These are phyloP conservation scores for Ascochyta viciae-villosae DNA, from an alignment of 2,329 filamentous ascomycete genomes.

Conservation along the genomic window DNA sequence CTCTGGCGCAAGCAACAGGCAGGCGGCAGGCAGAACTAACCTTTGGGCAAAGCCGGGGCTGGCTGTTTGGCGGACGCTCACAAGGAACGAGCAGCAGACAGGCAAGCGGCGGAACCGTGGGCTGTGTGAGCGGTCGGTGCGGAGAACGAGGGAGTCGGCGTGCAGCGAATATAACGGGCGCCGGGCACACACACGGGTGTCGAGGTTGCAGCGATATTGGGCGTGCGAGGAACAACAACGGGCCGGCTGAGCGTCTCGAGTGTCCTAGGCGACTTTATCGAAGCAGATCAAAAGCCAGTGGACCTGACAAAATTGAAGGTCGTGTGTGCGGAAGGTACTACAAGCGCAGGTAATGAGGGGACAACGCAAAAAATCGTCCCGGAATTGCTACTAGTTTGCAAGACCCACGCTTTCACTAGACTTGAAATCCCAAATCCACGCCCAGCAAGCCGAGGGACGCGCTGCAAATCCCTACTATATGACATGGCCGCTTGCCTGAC, in stretches of 20 bases:
- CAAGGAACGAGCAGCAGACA: constrained; percentile 15
- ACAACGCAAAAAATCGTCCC: constrained; percentile 15
- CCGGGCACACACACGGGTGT: constrained; percentile 40
- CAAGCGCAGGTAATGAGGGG: constrained; percentile 33
- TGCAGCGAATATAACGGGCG: constrained; percentile 31
- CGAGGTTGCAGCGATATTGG: constrained; percentile 23
- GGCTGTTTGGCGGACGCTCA: constrained; percentile 17
- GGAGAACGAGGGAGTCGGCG: constrained; percentile 19
- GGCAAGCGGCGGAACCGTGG: constrained; percentile 10
- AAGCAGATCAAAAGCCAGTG: constrained; percentile 35
- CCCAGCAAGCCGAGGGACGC: constrained; percentile 26
- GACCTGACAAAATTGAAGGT: constrained; percentile 41
- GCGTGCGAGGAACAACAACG: constrained; percentile 31
- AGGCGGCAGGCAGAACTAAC: constrained; percentile 34
- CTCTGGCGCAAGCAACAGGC: constrained; percentile 23
- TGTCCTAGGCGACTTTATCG: constrained; percentile 29
- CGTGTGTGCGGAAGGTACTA: constrained; percentile 41
- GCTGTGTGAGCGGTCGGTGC: constrained; percentile 19
- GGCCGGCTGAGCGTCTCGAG: constrained; percentile 36
- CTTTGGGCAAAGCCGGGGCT: constrained; percentile 26
- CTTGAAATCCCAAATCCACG: constrained; percentile 2
- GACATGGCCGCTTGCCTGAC: constrained; percentile 13
- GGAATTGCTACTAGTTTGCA: not conserved
- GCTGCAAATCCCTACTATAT: constrained; percentile 20
- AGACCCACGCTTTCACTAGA: constrained; percentile 17